Percentiles rank a stretch among this genome's conserved stretches.
Conservation (phyloP, 164 flowering plant genomes). For the Cinnamomum chago region DNA sequence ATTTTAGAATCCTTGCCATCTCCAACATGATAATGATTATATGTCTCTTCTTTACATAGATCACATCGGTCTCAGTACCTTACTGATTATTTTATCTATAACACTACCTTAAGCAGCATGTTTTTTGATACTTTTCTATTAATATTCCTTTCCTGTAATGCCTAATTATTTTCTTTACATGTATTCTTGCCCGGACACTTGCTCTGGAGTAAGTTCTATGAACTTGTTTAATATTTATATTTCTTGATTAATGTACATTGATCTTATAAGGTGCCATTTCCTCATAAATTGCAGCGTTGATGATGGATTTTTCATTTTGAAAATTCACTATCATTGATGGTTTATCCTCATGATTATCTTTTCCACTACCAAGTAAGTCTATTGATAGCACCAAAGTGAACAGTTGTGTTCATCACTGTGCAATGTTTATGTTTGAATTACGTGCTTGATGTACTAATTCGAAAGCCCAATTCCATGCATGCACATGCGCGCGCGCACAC, state of each 20-base stretch:
- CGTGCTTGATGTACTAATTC: too few species aligned
- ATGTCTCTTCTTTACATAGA: too few species aligned
- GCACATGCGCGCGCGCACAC: too few species aligned
- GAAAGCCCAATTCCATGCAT: too few species aligned
- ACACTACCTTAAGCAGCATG: not conserved
- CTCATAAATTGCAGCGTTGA: constrained; percentile 54
- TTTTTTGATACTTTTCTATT: not conserved
- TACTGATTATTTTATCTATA: not conserved
- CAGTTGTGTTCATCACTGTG: not conserved
- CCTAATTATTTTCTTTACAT: not conserved
- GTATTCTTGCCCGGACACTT: not conserved
- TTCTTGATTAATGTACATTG: not conserved
- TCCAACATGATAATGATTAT: too few species aligned
- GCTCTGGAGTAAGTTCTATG: not conserved
- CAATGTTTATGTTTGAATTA: not conserved
- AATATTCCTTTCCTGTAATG: not conserved
- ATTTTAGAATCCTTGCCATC: too few species aligned
- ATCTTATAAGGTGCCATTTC: not conserved
- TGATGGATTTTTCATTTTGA: constrained; percentile 68
- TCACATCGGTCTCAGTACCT: too few species aligned
- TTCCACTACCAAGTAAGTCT: constrained; percentile 52
- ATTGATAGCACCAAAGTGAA: not conserved
- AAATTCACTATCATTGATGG: constrained; percentile 42
- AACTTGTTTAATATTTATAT: not conserved
- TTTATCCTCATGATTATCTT: constrained; percentile 77